These are phyloP conservation scores for Diaporthe vaccinii DNA, from an alignment of 2,329 filamentous ascomycete genomes.

Conservation along the genomic window DNA sequence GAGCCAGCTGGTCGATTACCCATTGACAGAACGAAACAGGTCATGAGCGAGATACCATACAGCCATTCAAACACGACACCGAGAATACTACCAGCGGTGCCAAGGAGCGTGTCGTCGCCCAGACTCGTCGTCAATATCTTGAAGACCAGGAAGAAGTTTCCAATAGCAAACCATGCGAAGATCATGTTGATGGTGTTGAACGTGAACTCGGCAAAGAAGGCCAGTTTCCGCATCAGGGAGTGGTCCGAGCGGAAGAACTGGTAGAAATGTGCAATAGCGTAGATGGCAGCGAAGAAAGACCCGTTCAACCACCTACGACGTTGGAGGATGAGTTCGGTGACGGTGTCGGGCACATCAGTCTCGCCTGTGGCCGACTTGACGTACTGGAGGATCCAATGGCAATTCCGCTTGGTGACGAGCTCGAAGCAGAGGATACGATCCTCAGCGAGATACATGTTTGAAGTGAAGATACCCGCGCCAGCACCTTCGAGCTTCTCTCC, in stretches of 20 bases:
- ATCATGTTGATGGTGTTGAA: conserved; percentile 98
- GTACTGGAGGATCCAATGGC: conserved; percentile 97
- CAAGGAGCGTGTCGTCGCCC: conserved; percentile 76
- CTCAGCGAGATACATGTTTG: conserved; percentile 99
- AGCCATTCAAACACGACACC: conserved; percentile 96
- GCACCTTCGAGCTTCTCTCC: conserved; percentile 42
- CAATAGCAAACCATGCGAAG: conserved; percentile 98
- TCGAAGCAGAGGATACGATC: conserved; percentile 99
- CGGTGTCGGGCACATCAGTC: conserved; percentile 94
- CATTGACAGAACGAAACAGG: conserved; percentile 94
- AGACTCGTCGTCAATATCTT: conserved; percentile 94
- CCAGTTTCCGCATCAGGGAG: conserved; percentile 86
- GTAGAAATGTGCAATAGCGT: conserved; percentile 94
- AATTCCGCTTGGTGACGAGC: conserved; percentile 96
- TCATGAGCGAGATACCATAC: conserved; percentile 90
- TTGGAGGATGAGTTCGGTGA: conserved; percentile 95
- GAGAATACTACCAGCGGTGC: conserved; percentile 82
- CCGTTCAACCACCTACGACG: conserved; percentile 98
- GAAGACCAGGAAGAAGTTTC: conserved; percentile 99
- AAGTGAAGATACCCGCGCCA: conserved; percentile 80
- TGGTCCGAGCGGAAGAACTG: conserved; percentile 96
- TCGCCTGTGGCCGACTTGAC: conserved; percentile 98
- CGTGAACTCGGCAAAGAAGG: conserved; percentile 91
- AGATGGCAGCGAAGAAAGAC: conserved; percentile 97
- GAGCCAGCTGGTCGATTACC: conserved; percentile 96